Percentiles rank a stretch among this genome's conserved stretches.
Conservation (phyloP, 139 green algal genomes). For the Chlamydomonas eustigma region DNA sequence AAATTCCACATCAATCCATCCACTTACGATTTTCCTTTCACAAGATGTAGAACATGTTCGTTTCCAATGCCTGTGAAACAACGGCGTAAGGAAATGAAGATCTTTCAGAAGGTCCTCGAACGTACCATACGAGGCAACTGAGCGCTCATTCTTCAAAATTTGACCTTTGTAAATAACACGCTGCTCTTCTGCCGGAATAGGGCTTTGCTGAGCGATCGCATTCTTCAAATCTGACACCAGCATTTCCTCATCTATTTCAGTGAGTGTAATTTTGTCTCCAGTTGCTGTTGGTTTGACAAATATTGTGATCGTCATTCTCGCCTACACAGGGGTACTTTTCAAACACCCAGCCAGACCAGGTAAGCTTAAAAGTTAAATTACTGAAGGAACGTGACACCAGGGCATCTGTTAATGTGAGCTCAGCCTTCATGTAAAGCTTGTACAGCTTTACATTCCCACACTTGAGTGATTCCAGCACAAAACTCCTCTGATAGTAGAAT, state of each 20-base stretch:
- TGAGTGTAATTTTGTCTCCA: slow-evolving; percentile 4
- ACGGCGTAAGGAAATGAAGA: background rate
- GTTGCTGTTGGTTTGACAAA: slow-evolving; percentile 1
- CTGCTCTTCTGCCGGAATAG: slow-evolving; percentile 36
- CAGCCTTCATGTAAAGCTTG: no score
- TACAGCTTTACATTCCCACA: no score
- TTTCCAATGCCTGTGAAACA: background rate
- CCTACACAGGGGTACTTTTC: no score
- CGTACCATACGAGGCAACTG: slow-evolving; percentile 26
- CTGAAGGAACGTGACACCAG: no score
- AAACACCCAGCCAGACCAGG: no score
- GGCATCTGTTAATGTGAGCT: no score
- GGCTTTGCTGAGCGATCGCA: slow-evolving; percentile 21
- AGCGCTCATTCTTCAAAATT: slow-evolving; percentile 57
- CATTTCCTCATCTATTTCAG: background rate
- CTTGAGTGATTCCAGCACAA: no score
- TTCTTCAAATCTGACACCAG: slow-evolving; percentile 39
- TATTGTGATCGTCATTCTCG: slow-evolving; percentile 3
- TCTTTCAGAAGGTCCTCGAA: slow-evolving; percentile 2
- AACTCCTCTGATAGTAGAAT: no score
- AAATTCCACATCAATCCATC: background rate
- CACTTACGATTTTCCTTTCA: background rate
- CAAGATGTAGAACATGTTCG: slow-evolving; percentile 20
- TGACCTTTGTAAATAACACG: slow-evolving; percentile 62
- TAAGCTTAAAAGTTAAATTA: no score